Evolutionary conservation across 2,329 filamentous ascomycete species (phyloP).

Genomic region (Colletotrichum eleusines): DNA sequence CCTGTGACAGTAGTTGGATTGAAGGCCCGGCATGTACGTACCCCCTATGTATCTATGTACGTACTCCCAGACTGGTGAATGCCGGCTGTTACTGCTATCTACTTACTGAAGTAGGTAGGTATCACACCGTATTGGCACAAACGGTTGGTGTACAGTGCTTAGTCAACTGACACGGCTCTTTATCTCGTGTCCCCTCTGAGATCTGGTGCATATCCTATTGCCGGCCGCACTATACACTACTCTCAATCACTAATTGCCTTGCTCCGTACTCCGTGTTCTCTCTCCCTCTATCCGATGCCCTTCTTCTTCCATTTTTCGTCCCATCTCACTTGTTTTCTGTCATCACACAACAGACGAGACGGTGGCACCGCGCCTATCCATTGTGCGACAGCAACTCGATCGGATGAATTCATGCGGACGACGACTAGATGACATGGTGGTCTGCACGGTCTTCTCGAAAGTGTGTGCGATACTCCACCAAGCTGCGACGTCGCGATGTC

Average conservation of each 20-base stretch:
- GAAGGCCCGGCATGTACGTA: background rate
- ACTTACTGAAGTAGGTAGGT: too few relatives aligned
- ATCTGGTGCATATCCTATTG: background rate
- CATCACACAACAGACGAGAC: background rate
- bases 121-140: too few relatives aligned
- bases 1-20: constrained; percentile 16
- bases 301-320: background rate
- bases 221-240: background rate
- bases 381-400: background rate
- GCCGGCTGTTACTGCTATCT: too few relatives aligned
- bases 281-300: background rate
- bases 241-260: too few relatives aligned
- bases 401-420: constrained; percentile 1
- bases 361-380: constrained; percentile 1
- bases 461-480: constrained; percentile 20
- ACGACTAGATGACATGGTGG: background rate
- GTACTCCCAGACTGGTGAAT: too few relatives aligned
- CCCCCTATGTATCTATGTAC: too few relatives aligned
- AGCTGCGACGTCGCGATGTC: constrained; percentile 24
- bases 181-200: background rate
- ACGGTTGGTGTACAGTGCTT: background rate
- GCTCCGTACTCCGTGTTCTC: background rate
- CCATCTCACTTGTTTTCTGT: background rate
- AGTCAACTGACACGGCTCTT: background rate
- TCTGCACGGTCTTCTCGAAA: background rate